These are phyloP conservation scores for Rhazya stricta DNA, from an alignment of 257 asterid species.

Conservation along the genomic window DNA sequence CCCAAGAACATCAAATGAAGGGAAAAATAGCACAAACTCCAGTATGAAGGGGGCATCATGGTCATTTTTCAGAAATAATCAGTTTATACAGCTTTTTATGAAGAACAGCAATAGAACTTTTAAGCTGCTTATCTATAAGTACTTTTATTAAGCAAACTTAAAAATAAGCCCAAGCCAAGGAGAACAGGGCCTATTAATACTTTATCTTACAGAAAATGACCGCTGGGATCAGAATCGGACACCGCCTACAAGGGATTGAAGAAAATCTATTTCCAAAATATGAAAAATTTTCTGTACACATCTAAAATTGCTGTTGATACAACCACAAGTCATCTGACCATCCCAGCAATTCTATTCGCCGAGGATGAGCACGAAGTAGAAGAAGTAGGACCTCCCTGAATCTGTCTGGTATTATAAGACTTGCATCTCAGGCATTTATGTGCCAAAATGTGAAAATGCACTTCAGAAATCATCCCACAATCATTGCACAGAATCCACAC, in stretches of 20 bases:
- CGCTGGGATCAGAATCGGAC: not conserved
- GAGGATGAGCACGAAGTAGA: slow-evolving; percentile 35
- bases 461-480: slow-evolving; percentile 50
- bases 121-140: too few species aligned
- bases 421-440: slow-evolving; percentile 52
- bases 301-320: not conserved
- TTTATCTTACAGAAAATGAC: slow-evolving; percentile 2
- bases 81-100: too few species aligned
- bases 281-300: not conserved
- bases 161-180: too few species aligned
- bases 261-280: too few species aligned
- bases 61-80: too few species aligned
- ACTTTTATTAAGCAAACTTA: too few species aligned
- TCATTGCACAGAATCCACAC: slow-evolving; percentile 68
- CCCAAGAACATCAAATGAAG: too few species aligned
- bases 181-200: too few species aligned
- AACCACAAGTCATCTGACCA: slow-evolving; percentile 24
- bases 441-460: slow-evolving; percentile 48
- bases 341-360: slow-evolving; percentile 20
- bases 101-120: too few species aligned
- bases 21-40: too few species aligned
- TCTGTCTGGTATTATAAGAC: slow-evolving; percentile 60
- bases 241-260: too few species aligned
- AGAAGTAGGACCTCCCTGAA: slow-evolving; percentile 30
- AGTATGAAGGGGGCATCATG: too few species aligned